Conservation (phyloP, 768 basidiomycete genomes). For the Rhizopogon roseolus region DNA sequence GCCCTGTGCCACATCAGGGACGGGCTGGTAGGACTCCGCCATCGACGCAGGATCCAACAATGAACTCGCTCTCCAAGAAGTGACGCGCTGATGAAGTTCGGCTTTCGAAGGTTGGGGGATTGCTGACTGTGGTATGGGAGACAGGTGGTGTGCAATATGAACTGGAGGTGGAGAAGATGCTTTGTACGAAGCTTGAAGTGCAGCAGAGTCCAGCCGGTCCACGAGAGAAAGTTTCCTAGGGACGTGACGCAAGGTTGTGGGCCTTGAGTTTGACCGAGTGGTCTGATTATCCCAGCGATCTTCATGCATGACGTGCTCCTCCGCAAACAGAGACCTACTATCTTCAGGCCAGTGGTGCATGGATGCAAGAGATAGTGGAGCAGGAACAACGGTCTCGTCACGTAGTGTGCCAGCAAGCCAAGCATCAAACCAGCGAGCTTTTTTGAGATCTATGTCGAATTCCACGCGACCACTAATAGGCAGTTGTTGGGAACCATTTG, state of each 20-base stretch:
- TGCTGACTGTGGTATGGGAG: slow-evolving; percentile 61
- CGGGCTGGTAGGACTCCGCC: slow-evolving; percentile 25
- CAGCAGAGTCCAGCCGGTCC: slow-evolving; percentile 51
- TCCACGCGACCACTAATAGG: slow-evolving; percentile 79
- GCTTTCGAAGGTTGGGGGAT: slow-evolving; percentile 48
- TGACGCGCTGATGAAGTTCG: slow-evolving; percentile 53
- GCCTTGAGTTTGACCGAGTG: slow-evolving; percentile 10
- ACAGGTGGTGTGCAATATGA: slow-evolving; percentile 35
- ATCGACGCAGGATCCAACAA: slow-evolving; percentile 44
- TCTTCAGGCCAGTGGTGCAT: slow-evolving; percentile 50
- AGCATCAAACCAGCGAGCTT: slow-evolving; percentile 73
- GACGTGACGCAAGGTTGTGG: slow-evolving; percentile 40
- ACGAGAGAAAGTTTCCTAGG: slow-evolving; percentile 68
- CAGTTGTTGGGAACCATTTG: slow-evolving; percentile 29
- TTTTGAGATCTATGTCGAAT: slow-evolving; percentile 76
- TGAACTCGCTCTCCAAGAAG: slow-evolving; percentile 62
- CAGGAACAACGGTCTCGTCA: slow-evolving; percentile 34
- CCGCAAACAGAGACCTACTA: slow-evolving; percentile 43
- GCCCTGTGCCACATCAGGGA: slow-evolving; percentile 7
- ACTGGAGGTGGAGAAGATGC: slow-evolving; percentile 19
- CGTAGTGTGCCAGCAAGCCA: slow-evolving; percentile 60
- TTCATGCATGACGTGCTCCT: slow-evolving; percentile 36
- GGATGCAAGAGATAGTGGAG: slow-evolving; percentile 36
- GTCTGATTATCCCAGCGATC: slow-evolving; percentile 26
- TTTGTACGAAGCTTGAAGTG: slow-evolving; percentile 32